phyloP scores from a whole-genome alignment of 2,329 filamentous ascomycete genomes.

The Clonostachys sp. region DNA sequence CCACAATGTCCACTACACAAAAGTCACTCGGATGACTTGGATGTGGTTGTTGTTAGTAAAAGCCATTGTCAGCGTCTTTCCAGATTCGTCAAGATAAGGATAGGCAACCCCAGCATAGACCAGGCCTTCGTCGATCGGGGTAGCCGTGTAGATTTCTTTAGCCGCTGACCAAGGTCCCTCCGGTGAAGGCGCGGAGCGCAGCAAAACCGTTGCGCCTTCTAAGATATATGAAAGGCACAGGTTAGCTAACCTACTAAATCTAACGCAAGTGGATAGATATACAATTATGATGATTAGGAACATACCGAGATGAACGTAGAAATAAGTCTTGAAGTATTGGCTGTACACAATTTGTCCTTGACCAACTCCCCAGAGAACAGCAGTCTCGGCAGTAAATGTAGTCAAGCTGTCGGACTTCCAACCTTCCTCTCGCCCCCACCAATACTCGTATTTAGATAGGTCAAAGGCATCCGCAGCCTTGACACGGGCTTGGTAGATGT shows the following conservation, averaged over 20 bases:
- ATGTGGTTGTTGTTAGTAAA: constrained; percentile 33
- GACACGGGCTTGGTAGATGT: constrained; percentile 30
- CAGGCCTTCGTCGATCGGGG: constrained; percentile 21
- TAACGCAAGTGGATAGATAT: background rate
- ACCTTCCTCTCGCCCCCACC: constrained; percentile 27
- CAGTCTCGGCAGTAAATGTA: constrained; percentile 24
- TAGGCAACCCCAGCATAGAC: constrained; percentile 31
- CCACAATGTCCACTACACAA: constrained; percentile 3
- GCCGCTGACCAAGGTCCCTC: constrained; percentile 30
- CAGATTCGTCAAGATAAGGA: constrained; percentile 27
- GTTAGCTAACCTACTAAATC: background rate
- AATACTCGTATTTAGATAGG: constrained; percentile 29
- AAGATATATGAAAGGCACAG: background rate
- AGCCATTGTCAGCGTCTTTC: constrained; percentile 26
- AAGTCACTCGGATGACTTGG: constrained; percentile 24
- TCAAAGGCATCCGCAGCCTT: constrained; percentile 25
- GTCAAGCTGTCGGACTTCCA: constrained; percentile 25
- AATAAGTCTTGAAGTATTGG: constrained; percentile 22
- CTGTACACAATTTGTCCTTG: constrained; percentile 32
- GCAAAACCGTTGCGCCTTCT: background rate
- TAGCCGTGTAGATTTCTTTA: constrained; percentile 23
- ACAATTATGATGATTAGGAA: no score
- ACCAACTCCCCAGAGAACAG: constrained; percentile 27
- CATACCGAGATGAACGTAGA: constrained; percentile 21
- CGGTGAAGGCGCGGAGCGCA: constrained; percentile 15